Base-by-base conservation (phyloP, 306 rosid species). In the Prosopis cineraria region DNA sequence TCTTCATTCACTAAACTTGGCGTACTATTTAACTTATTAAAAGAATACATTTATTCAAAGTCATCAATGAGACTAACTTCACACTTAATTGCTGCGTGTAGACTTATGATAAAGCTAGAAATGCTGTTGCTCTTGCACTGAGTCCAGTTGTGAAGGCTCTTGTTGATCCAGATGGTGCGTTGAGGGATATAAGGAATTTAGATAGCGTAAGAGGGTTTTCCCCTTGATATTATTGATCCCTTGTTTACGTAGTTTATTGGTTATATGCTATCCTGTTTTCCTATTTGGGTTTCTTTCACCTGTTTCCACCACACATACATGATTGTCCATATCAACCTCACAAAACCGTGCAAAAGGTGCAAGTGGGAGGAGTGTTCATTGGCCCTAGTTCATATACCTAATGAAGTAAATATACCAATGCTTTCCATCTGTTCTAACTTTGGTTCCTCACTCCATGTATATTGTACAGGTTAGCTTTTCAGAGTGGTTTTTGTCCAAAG, bases 131-230 rank as follows among this genome's bases (percentile, higher is more conserved):
- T 77, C 97, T 95, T 62, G 98, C 98, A 33, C 84, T 91, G 76
- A 95, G 99, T 87, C 99, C 99, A 39, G 98, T 95, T 83, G 99
- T 95, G 73, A 93, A 44, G 85, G 98, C 99, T 84, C 98, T 95
- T 77, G 90, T 95, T 74, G 79, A 95, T 82, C 97, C 99, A 67
- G 98, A 95, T 87, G 99, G 91, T 75, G 99, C 98, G 76, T 68
- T 95, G 94, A 81, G 68, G 88, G 96, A 93, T 79, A 93, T 95
- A 68, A 75, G 99, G 85, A 80, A 93, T 83, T 87, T 95, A 87
- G 99, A 95, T 80, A 83, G 86, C 72, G 98, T 95, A 91, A 88
- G 99, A 73, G 68, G 68, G 68, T 73, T 70, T 77, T 47, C 50
- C 7, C 36, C 63, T 55, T 65, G 27, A 67, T 72, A 10, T 52